phyloP scores from a whole-genome alignment of 768 basidiomycete species.

The Solioccasus polychromus region DNA sequence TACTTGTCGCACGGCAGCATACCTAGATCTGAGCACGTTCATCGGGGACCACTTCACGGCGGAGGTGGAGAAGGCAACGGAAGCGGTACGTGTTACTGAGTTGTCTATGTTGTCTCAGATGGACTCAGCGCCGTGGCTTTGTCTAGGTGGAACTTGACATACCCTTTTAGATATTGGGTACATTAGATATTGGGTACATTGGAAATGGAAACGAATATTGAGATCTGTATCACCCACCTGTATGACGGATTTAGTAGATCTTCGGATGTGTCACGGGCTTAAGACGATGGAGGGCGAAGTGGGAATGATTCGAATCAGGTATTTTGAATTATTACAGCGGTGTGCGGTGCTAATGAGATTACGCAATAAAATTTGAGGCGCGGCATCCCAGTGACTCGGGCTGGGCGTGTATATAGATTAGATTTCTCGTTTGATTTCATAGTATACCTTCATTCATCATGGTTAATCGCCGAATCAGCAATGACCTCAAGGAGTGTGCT shows the following conservation, averaged over 20 bases:
- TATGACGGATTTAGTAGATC: constrained; percentile 1
- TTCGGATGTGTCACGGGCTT: background rate
- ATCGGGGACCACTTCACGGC: constrained; percentile 28
- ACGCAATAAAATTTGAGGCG: too few relatives aligned
- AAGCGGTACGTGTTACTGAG: constrained; percentile 19
- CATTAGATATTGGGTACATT: background rate
- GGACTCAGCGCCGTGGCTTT: constrained; percentile 6
- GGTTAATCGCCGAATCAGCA: too few relatives aligned
- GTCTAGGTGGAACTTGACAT: constrained; percentile 33
- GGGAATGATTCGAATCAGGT: too few relatives aligned
- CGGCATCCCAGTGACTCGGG: too few relatives aligned
- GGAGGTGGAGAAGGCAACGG: constrained; percentile 30
- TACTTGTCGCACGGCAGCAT: constrained; percentile 30
- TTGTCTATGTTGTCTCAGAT: constrained; percentile 6
- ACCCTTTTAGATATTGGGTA: constrained; percentile 17
- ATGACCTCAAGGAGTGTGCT: too few relatives aligned
- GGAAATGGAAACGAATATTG: constrained; percentile 2
- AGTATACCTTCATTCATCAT: too few relatives aligned
- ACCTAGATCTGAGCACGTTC: constrained; percentile 32
- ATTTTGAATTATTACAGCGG: too few relatives aligned
- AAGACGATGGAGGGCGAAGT: too few relatives aligned
- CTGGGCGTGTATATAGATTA: too few relatives aligned
- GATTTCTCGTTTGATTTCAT: too few relatives aligned
- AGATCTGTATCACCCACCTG: constrained; percentile 12
- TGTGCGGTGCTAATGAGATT: too few relatives aligned